Percentiles rank a stretch among this genome's conserved stretches.
phyloP scores from a whole-genome alignment of 306 rosid genomes.

The Quillaja saponaria region DNA sequence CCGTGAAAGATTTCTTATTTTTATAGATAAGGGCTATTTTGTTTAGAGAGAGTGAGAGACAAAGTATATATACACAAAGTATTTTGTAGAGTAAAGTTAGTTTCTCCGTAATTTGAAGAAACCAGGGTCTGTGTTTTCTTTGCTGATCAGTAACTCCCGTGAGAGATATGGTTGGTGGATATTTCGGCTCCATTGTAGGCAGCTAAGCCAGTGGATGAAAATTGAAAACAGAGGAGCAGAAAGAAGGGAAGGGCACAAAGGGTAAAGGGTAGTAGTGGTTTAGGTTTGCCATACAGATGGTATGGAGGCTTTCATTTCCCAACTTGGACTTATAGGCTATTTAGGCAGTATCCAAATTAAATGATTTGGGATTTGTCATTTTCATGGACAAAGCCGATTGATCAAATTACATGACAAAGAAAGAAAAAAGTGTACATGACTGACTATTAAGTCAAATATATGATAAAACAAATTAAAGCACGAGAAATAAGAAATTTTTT shows the following conservation, averaged over 20 bases:
- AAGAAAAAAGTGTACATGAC: too few relatives aligned
- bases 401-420: background rate
- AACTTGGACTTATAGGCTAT: constrained; percentile 27
- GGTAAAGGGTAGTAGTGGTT: background rate
- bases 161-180: constrained; percentile 18
- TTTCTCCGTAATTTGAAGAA: constrained; percentile 10
- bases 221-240: background rate
- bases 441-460: too few relatives aligned
- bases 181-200: constrained; percentile 13
- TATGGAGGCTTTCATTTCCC: constrained; percentile 21
- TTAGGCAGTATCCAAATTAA: constrained; percentile 28
- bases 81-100: background rate
- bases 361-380: constrained; percentile 31
- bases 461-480: too few relatives aligned
- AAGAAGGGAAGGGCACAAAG: constrained; percentile 13
- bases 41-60: constrained; percentile 32
- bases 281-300: constrained; percentile 19
- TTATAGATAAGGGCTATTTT: constrained; percentile 13
- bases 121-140: constrained; percentile 9
- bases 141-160: constrained; percentile 34
- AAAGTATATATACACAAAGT: background rate
- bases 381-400: constrained; percentile 25
- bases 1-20: constrained; percentile 45
- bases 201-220: constrained; percentile 7
- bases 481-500: too few relatives aligned